Base-by-base conservation (phyloP, 768 basidiomycete genomes). In the Rhizopogon rudus region DNA sequence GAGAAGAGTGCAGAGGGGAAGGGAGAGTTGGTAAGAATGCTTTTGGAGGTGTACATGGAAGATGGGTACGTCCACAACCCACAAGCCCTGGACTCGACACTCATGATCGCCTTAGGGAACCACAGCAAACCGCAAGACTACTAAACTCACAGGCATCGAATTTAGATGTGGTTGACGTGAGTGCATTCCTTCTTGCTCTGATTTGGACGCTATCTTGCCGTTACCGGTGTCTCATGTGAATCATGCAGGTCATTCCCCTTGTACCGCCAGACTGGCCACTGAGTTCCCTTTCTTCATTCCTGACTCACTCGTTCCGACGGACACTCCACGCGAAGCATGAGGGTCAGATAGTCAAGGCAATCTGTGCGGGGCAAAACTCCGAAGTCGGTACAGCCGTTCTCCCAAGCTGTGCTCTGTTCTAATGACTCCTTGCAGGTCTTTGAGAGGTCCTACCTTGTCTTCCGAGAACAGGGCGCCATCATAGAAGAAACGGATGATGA, bases 11-110 rank as follows among this genome's bases (percentile, higher is more conserved):
- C 10, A 72, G 13, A 63, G 77, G 57, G 84, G 81, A 69, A 80
- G 75, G 56, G 74, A 51, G 77, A 79, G 25, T 70, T 94, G 60
- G 67, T 94, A 59, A 83, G 79, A 73, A 79, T 84, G 31, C 69
- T 96, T 29, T 64, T 96, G 55, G 84, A 88, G 65, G 87, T 94
- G 6, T 93, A 94, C 68, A 87, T 93, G 86, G 75, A 74, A 37
- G 83, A 85, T 53, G 81, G 82, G 90, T 91, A 61, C 55, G 87
- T 57, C 45, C 51, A 49, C 40, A 25, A 45, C 45, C 17, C 40
- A 43, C 33, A 3, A 5, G 16, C 14, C 8, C 4, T 22, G 5
- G 43, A 33, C 39, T 7, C 20, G 41, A n/a, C 16, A n/a, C 48
- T 53, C 40, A 29, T 45, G 39, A 12, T 37, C 37, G 20, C 54